Evolutionary conservation across 2,329 filamentous ascomycete genomes (phyloP).

Genomic region (Tolypocladium ovalisporum): DNA sequence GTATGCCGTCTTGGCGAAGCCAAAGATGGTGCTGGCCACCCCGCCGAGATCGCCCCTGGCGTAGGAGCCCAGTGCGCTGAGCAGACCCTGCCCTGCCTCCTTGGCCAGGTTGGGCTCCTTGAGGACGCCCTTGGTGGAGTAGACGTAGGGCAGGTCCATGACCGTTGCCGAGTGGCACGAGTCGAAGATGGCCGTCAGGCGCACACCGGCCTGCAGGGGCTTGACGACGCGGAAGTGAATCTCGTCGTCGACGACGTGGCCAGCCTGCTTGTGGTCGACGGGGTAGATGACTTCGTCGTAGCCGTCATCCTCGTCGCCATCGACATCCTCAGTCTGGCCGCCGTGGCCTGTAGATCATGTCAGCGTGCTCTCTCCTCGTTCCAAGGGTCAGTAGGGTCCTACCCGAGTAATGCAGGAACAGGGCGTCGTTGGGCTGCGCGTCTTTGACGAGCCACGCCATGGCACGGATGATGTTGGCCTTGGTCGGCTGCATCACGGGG

Average conservation of each 20-base stretch:
- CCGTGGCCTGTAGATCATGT: slow-evolving; percentile 48
- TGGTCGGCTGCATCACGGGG: slow-evolving; percentile 62
- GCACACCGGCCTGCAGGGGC: slow-evolving; percentile 70
- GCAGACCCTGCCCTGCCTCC: slow-evolving; percentile 62
- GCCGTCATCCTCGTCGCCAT: slow-evolving; percentile 69
- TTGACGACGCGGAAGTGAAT: slow-evolving; percentile 70
- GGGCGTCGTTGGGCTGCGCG: slow-evolving; percentile 61
- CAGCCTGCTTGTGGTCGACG: slow-evolving; percentile 57
- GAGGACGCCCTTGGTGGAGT: slow-evolving; percentile 69
- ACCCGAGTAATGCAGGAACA: slow-evolving; percentile 71
- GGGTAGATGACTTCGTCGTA: slow-evolving; percentile 73
- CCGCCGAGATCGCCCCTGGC: slow-evolving; percentile 73
- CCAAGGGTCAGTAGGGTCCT: not conserved
- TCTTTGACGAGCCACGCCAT: slow-evolving; percentile 67
- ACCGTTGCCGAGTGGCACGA: slow-evolving; percentile 72
- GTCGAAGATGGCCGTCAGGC: slow-evolving; percentile 73
- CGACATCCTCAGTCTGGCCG: slow-evolving; percentile 61
- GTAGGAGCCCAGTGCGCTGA: slow-evolving; percentile 67
- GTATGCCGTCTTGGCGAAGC: slow-evolving; percentile 79
- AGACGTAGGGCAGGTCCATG: slow-evolving; percentile 68
- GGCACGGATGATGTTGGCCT: slow-evolving; percentile 61
- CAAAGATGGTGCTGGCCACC: slow-evolving; percentile 70
- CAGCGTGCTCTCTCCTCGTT: not conserved
- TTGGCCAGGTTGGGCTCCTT: slow-evolving; percentile 76
- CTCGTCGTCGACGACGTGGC: slow-evolving; percentile 69